Conservation (phyloP, 1,284 basidiomycete species). For the Cutaneotrichosporon daszewskae region DNA sequence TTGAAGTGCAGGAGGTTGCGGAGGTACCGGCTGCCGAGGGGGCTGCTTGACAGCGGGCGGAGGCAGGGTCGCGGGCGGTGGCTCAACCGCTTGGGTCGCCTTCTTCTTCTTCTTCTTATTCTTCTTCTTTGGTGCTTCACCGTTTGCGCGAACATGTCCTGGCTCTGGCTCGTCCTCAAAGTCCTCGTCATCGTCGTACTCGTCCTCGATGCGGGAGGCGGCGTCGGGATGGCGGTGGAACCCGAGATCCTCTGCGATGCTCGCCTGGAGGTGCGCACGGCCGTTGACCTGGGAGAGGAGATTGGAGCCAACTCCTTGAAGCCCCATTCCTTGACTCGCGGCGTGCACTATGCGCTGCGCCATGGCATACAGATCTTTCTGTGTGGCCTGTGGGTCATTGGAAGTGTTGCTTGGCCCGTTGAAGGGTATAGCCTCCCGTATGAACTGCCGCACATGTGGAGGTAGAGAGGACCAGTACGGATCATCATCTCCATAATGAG, state of each 20-base stretch:
- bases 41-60: constrained; percentile 37
- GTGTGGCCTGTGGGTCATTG: constrained; percentile 32
- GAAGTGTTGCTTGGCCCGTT: constrained; percentile 25
- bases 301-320: constrained; percentile 40
- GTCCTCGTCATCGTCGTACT: constrained; percentile 49
- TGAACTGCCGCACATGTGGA: constrained; percentile 55
- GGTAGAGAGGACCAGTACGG: constrained; percentile 58
- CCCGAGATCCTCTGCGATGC: constrained; percentile 51
- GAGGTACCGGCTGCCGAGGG: constrained; percentile 37
- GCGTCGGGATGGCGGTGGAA: constrained; percentile 51
- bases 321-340: constrained; percentile 53
- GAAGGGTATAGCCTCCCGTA: constrained; percentile 55
- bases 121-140: constrained; percentile 48
- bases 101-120: constrained; percentile 57
- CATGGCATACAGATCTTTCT: constrained; percentile 58
- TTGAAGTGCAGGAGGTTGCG: constrained; percentile 22
- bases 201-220: constrained; percentile 35
- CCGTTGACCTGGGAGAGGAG: constrained; percentile 31
- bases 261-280: constrained; percentile 27
- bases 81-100: constrained; percentile 29
- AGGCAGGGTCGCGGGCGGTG: constrained; percentile 40
- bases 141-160: constrained; percentile 28
- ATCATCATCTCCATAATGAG: constrained; percentile 51
- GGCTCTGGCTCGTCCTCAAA: constrained; percentile 32
- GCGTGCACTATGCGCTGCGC: constrained; percentile 59